These are phyloP conservation scores for Dactylellina parvicollis DNA, from an alignment of 2,329 filamentous ascomycete genomes.

Conservation along the genomic window DNA sequence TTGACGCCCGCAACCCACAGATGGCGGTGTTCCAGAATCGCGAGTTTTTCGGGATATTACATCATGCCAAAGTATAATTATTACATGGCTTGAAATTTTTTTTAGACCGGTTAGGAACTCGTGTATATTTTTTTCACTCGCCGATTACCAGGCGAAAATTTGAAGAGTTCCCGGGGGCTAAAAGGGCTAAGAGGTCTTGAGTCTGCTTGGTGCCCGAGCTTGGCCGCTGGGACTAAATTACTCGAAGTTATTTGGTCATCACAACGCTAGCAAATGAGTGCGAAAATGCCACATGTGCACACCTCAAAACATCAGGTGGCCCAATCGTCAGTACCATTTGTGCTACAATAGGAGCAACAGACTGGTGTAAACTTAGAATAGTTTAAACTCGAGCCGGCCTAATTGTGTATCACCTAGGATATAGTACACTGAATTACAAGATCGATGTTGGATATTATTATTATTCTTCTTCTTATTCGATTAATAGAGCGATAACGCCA, in stretches of 20 bases:
- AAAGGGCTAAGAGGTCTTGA: conserved; percentile 20
- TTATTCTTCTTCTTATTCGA: no score
- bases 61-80: not conserved
- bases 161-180: conserved; percentile 27
- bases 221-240: conserved; percentile 41
- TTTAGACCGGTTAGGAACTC: conserved; percentile 15
- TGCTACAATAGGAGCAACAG: no score
- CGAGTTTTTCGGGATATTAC: not conserved
- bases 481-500: no score
- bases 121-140: conserved; percentile 40
- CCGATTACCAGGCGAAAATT: conserved; percentile 27
- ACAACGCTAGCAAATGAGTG: not conserved
- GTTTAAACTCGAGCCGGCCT: no score
- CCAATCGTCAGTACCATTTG: no score
- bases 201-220: conserved; percentile 38
- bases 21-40: not conserved
- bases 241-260: conserved; percentile 47
- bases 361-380: no score
- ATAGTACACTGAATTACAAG: no score
- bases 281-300: no score
- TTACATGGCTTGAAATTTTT: conserved; percentile 9
- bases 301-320: not conserved
- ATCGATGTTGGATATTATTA: no score
- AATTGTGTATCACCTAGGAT: no score
- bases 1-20: not conserved